A percentile compares a stretch with the other conserved stretches of the same genome.
Conservation (phyloP, 2,329 filamentous ascomycete genomes). For the Ceratocystis cubensis region DNA sequence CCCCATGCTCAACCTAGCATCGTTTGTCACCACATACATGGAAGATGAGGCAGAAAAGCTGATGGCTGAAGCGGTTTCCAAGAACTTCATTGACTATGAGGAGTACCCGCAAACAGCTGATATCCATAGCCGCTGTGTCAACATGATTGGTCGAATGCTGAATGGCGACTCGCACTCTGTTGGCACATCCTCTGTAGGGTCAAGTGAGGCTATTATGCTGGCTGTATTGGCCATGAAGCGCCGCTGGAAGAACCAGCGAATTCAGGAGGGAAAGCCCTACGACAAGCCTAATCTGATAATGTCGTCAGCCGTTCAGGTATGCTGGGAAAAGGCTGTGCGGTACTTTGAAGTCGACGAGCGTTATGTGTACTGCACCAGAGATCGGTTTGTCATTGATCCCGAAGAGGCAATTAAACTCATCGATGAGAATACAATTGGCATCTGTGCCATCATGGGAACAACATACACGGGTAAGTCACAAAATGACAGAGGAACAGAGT, state of each 20-base stretch:
- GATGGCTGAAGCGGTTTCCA: slow-evolving; percentile 83
- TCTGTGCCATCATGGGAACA: slow-evolving; percentile 79
- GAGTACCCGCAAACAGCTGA: slow-evolving; percentile 71
- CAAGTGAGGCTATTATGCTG: slow-evolving; percentile 79
- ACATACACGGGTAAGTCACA: slow-evolving; percentile 63
- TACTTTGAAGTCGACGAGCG: slow-evolving; percentile 93
- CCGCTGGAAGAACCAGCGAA: slow-evolving; percentile 77
- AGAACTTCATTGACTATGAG: slow-evolving; percentile 91
- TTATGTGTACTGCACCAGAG: slow-evolving; percentile 51
- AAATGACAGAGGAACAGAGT: background rate
- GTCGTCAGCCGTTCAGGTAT: slow-evolving; percentile 87
- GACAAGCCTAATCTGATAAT: slow-evolving; percentile 86
- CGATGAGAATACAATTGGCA: slow-evolving; percentile 71
- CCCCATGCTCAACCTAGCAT: slow-evolving; percentile 76
- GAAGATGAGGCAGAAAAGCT: slow-evolving; percentile 93
- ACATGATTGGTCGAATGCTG: slow-evolving; percentile 83
- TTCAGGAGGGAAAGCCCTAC: slow-evolving; percentile 66
- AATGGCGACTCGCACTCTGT: slow-evolving; percentile 58
- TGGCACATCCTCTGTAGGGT: slow-evolving; percentile 79
- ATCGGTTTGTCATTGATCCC: slow-evolving; percentile 52
- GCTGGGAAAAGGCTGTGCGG: slow-evolving; percentile 84
- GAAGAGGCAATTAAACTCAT: slow-evolving; percentile 46
- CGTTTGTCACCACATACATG: slow-evolving; percentile 95
- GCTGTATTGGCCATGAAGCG: slow-evolving; percentile 86
- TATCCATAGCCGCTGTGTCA: slow-evolving; percentile 84